These are phyloP conservation scores for Nidularia pulvinata DNA, from an alignment of 768 basidiomycete genomes.

Conservation along the genomic window DNA sequence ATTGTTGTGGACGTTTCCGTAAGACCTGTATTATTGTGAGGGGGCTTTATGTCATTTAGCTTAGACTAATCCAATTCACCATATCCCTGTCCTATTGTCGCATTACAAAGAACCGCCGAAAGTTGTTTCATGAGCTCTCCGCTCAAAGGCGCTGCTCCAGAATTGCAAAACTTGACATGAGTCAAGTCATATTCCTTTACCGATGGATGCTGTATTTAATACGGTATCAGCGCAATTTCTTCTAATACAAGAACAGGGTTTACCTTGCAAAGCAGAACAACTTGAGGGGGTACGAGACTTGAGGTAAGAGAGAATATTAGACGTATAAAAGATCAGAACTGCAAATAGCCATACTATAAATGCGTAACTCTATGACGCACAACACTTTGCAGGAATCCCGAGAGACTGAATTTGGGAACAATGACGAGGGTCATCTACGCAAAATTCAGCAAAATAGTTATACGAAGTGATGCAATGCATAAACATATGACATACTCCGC, in stretches of 20 bases:
- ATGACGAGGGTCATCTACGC: constrained; percentile 59
- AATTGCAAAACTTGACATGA: constrained; percentile 50
- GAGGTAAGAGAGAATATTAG: too few relatives aligned
- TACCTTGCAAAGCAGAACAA: constrained; percentile 69
- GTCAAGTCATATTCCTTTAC: constrained; percentile 48
- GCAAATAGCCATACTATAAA: constrained; percentile 50
- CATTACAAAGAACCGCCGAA: constrained; percentile 49
- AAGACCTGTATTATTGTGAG: constrained; percentile 50
- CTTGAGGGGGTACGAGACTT: constrained; percentile 67
- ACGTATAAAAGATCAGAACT: too few relatives aligned
- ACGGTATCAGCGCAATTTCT: constrained; percentile 2
- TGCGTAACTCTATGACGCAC: constrained; percentile 53
- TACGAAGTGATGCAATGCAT: too few relatives aligned
- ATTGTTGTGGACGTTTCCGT: constrained; percentile 65
- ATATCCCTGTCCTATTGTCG: constrained; percentile 65
- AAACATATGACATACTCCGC: constrained; percentile 51
- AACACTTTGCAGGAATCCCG: constrained; percentile 54
- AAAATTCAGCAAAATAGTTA: too few relatives aligned
- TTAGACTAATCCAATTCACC: constrained; percentile 33
- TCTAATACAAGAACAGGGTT: background rate
- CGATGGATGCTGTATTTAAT: constrained; percentile 49
- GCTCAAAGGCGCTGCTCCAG: constrained; percentile 65
- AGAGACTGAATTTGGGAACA: constrained; percentile 65
- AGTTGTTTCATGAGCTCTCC: constrained; percentile 49
- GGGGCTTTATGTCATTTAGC: background rate